phyloP scores from a whole-genome alignment of 1,284 basidiomycete genomes.

The Cryptococcus sp. region DNA sequence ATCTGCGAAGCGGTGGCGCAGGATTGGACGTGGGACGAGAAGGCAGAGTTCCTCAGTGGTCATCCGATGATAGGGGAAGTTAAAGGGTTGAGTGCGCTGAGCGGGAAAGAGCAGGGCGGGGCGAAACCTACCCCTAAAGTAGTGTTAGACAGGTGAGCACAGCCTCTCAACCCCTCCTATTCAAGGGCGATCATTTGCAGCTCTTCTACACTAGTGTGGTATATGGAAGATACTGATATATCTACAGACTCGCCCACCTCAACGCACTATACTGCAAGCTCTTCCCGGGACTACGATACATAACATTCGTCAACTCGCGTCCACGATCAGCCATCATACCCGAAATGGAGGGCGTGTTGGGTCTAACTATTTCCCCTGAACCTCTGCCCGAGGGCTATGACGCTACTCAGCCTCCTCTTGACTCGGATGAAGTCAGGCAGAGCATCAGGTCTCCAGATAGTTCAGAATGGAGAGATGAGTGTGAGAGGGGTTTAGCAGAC shows the following conservation, averaged over 20 bases:
- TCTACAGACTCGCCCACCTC: slow-evolving; percentile 57
- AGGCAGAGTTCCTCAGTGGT: slow-evolving; percentile 71
- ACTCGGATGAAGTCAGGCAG: slow-evolving; percentile 45
- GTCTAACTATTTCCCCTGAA: slow-evolving; percentile 31
- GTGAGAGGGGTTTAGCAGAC: slow-evolving; percentile 70
- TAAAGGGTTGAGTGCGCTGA: slow-evolving; percentile 65
- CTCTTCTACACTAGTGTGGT: no score
- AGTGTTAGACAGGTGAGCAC: slow-evolving; percentile 43
- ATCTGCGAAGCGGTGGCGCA: slow-evolving; percentile 60
- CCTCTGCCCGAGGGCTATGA: slow-evolving; percentile 35
- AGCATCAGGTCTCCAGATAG: slow-evolving; percentile 27
- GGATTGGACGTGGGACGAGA: slow-evolving; percentile 62
- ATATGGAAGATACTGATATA: background rate
- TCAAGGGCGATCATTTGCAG: no score
- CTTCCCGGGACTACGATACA: slow-evolving; percentile 76
- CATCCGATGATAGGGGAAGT: slow-evolving; percentile 85
- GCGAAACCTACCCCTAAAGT: slow-evolving; percentile 34
- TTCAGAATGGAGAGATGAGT: slow-evolving; percentile 63
- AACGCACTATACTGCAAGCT: slow-evolving; percentile 73
- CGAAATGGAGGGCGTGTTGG: slow-evolving; percentile 73
- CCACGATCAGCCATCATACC: slow-evolving; percentile 68
- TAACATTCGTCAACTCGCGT: slow-evolving; percentile 88
- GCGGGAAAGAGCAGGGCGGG: slow-evolving; percentile 72
- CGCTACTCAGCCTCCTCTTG: slow-evolving; percentile 52
- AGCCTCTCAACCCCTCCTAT: background rate